These are phyloP conservation scores for Apiotrichum porosum DNA, from an alignment of 1,284 basidiomycete genomes.

Conservation along the genomic window DNA sequence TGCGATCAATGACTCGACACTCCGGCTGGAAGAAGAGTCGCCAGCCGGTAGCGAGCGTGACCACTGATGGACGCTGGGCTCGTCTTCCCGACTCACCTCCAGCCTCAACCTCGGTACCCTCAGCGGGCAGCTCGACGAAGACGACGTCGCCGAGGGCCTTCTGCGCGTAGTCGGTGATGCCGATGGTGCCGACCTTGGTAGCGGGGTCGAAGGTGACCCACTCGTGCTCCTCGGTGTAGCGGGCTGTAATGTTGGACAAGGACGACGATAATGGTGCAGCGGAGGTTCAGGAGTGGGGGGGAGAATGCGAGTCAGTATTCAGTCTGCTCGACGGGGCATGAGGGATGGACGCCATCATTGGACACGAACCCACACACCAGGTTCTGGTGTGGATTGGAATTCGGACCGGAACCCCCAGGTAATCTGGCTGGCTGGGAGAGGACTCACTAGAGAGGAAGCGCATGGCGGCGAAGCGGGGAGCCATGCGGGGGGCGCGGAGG, in stretches of 20 bases:
- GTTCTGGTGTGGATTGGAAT: too few relatives aligned
- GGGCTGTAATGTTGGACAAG: constrained; percentile 56
- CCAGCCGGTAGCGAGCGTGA: too few relatives aligned
- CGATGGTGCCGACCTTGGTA: constrained; percentile 74
- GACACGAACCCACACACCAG: too few relatives aligned
- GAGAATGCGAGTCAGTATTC: neutral
- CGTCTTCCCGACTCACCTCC: constrained; percentile 68
- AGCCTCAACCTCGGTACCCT: constrained; percentile 64
- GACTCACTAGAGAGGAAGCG: constrained; percentile 29
- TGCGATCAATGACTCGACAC: too few relatives aligned
- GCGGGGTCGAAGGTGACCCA: constrained; percentile 73
- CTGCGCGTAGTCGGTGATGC: constrained; percentile 93
- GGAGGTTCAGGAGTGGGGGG: constrained; percentile 4
- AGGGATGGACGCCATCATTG: too few relatives aligned
- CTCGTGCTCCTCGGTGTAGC: constrained; percentile 88
- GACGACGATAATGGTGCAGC: too few relatives aligned
- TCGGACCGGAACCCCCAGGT: too few relatives aligned
- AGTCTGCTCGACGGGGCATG: too few relatives aligned
- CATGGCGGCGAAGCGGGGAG: constrained; percentile 18
- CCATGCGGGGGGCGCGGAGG: constrained; percentile 14
- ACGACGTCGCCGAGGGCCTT: constrained; percentile 92
- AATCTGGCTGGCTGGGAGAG: too few relatives aligned
- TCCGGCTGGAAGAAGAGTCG: too few relatives aligned
- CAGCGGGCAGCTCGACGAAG: constrained; percentile 82
- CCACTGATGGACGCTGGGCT: too few relatives aligned